These are phyloP conservation scores for Canariomyces notabilis DNA, from an alignment of 2,329 filamentous ascomycete genomes.

Conservation along the genomic window DNA sequence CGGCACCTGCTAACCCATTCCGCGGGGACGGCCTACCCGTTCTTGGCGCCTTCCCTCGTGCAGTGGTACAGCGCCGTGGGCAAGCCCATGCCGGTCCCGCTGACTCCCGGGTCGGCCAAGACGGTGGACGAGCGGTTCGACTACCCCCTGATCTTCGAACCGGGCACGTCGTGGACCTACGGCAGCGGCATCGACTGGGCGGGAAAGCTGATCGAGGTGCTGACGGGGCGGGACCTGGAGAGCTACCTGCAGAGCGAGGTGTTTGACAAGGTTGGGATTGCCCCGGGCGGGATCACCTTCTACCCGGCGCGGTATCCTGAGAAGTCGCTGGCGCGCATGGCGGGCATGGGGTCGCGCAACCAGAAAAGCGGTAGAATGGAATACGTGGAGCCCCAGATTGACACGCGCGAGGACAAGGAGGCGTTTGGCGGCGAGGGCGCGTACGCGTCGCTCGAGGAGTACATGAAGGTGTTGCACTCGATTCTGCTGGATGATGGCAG, in stretches of 20 bases:
- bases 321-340: neutral
- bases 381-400: conserved; percentile 1
- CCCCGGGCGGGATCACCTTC: conserved; percentile 20
- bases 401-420: conserved; percentile 2
- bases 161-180: conserved; percentile 29
- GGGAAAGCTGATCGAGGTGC: conserved; percentile 23
- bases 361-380: neutral
- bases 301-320: conserved; percentile 16
- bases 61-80: neutral
- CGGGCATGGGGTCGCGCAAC: conserved; percentile 9
- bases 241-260: conserved; percentile 24
- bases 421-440: conserved; percentile 28
- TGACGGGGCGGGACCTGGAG: conserved; percentile 23
- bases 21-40: conserved; percentile 39
- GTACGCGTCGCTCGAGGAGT: conserved; percentile 19
- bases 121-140: conserved; percentile 21
- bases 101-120: neutral
- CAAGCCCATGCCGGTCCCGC: conserved; percentile 10
- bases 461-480: conserved; percentile 23
- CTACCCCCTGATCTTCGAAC: conserved; percentile 29
- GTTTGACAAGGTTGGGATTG: conserved; percentile 20
- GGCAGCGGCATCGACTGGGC: conserved; percentile 31
- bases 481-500: conserved; percentile 25
- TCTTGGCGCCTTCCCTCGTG: conserved; percentile 21
- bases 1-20: conserved; percentile 45